Evolutionary conservation across 2,329 filamentous ascomycete genomes (phyloP).

Genomic region (Tolypocladium amazonense): DNA sequence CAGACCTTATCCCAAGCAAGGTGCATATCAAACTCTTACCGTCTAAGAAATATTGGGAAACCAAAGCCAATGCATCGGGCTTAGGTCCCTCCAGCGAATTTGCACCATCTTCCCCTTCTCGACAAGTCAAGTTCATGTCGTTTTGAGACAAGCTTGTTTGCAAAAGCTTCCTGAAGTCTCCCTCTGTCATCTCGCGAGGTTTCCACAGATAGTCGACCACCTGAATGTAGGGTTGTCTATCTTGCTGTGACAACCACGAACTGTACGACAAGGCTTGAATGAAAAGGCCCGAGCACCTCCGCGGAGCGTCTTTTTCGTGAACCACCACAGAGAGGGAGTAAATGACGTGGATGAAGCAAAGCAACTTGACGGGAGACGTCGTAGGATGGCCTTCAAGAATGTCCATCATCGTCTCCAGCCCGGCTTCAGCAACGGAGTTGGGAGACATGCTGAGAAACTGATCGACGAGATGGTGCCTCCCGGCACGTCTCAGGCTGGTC

Average conservation of each 20-base stretch:
- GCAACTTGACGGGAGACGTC: slow-evolving; percentile 28
- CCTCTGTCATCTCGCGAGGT: slow-evolving; percentile 21
- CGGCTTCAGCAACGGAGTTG: slow-evolving; percentile 26
- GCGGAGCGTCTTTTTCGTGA: slow-evolving; percentile 27
- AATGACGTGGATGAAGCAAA: slow-evolving; percentile 42
- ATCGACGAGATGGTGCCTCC: slow-evolving; percentile 29
- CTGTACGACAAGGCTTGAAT: slow-evolving; percentile 35
- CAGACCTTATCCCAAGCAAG: background rate
- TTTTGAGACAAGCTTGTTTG: slow-evolving; percentile 8
- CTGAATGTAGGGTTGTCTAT: slow-evolving; percentile 29
- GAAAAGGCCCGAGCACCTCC: slow-evolving; percentile 30
- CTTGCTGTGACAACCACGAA: slow-evolving; percentile 23
- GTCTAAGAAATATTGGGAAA: slow-evolving; percentile 39
- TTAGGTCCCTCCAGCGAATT: background rate
- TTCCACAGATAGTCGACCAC: slow-evolving; percentile 39
- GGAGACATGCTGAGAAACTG: slow-evolving; percentile 29
- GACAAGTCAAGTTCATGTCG: slow-evolving; percentile 12
- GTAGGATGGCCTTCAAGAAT: slow-evolving; percentile 27
- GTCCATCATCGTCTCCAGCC: slow-evolving; percentile 28
- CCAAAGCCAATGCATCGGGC: slow-evolving; percentile 27
- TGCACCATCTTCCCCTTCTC: slow-evolving; percentile 33
- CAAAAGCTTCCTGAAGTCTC: slow-evolving; percentile 17
- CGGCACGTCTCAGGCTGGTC: slow-evolving; percentile 27
- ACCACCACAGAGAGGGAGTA: slow-evolving; percentile 39
- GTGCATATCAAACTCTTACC: slow-evolving; percentile 22